Evolutionary conservation across 371 early-diverging fungal species (phyloP), one percentile per base, ranked within the genome.

Genomic region (Mortierella sp.): DNA sequence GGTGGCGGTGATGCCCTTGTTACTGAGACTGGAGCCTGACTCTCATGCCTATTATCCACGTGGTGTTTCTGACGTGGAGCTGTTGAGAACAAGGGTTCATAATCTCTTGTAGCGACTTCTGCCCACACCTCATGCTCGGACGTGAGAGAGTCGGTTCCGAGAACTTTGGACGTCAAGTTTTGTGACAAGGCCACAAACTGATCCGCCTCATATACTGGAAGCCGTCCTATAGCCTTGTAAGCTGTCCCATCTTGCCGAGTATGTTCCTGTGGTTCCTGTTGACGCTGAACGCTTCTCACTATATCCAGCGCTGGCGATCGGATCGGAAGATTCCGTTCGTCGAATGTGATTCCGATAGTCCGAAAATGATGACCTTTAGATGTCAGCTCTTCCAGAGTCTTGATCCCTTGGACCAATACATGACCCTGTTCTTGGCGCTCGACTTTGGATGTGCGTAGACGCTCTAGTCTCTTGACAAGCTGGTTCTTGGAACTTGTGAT

Each of bases 101-200:
- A 48, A 27, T 74, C 60, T 10, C 63, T 63, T 14, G 63, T 67
- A 25, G 51, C 58, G 9, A 74, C 74, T 45, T 67, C 63, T 21
- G 74, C 74, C 67, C 67, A 74, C 1, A 74, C 74, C 25, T 74
- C 74, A 29, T 74, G 74, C 6, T 63, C 68, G 0, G 63, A 37
- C 0, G 64, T 54, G 13, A 46, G 58, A n/a, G 74, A 74, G 22
- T 74, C 63, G 8, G 74, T 74, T 3, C 74, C 74, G 37, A 74
- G 29, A 16, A 74, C 63, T 16, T 48, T 52, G 12, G 67, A 60
- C 0, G 74, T 74, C 48, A 60, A 5, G 12, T 54, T 50, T 28
- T 54, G 41, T 14, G 74, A 63, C 25, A 56, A 51, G 6, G 74
- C 74, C 2, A 74, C 60, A 48, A 54, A 74, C 43, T 63, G 68